These are phyloP conservation scores for Heliosperma pusillum DNA, from an alignment of 148 eudicot species.

Conservation along the genomic window DNA sequence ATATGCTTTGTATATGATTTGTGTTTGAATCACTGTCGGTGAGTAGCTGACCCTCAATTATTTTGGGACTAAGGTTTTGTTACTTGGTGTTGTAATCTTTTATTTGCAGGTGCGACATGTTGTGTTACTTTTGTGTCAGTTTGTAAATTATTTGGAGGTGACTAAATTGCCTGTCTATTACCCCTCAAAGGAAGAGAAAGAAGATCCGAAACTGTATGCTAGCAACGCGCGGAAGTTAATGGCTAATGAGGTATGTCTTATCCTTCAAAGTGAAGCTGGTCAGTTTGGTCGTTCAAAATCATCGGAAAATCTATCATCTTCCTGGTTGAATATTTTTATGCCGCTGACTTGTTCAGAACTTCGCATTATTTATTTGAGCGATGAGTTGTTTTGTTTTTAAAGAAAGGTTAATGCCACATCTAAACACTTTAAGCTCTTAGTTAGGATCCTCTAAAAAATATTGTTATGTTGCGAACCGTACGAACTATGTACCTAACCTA, in stretches of 20 bases:
- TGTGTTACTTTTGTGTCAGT: constrained; percentile 81
- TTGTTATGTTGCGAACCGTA: no score
- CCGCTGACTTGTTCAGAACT: neutral
- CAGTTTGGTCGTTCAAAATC: neutral
- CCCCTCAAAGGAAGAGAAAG: constrained; percentile 91
- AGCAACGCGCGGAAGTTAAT: constrained; percentile 70
- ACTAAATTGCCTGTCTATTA: constrained; percentile 65
- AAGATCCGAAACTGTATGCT: constrained; percentile 86
- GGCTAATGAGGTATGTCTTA: constrained; percentile 76
- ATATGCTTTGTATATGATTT: neutral
- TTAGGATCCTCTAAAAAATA: no score
- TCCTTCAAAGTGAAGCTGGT: neutral
- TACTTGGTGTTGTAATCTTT: constrained; percentile 6
- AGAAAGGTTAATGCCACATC: neutral
- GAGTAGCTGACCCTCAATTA: neutral
- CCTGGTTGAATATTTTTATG: neutral
- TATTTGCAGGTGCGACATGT: constrained; percentile 80
- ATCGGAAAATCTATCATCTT: neutral
- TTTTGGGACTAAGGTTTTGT: neutral
- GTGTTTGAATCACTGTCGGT: neutral
- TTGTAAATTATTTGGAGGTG: constrained; percentile 78
- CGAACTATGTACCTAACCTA: no score
- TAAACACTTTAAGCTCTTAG: neutral
- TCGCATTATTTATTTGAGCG: neutral
- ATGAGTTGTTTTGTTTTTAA: neutral